Evolutionary conservation across 2,329 filamentous ascomycete species (phyloP).

Genomic region (Ceratocystis lukuohia): DNA sequence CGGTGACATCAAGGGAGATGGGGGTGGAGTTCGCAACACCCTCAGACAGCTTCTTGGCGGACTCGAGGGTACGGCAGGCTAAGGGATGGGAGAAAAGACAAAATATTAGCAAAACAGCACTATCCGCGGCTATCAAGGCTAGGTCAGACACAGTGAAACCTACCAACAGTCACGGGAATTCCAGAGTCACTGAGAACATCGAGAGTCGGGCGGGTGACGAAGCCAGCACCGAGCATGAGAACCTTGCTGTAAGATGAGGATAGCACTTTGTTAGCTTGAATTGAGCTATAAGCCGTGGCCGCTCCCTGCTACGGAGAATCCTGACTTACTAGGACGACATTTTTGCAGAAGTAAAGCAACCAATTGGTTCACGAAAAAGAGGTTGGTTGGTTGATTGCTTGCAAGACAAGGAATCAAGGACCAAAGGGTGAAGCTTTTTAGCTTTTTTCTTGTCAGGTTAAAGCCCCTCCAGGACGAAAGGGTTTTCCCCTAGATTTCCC

Average conservation of each 20-base stretch:
- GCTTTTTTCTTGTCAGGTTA: background rate
- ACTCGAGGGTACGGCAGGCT: constrained; percentile 73
- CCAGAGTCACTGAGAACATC: constrained; percentile 49
- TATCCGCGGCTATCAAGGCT: background rate
- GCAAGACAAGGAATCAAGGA: background rate
- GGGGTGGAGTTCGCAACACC: constrained; percentile 60
- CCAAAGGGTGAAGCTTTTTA: background rate
- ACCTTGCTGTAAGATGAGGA: constrained; percentile 12
- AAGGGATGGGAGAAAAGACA: constrained; percentile 6
- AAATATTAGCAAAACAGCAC: background rate
- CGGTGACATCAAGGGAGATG: constrained; percentile 72
- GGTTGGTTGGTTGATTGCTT: background rate
- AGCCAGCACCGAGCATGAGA: constrained; percentile 33
- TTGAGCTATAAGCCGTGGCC: background rate
- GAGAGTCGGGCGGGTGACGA: constrained; percentile 51
- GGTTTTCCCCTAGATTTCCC: background rate
- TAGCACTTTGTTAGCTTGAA: background rate
- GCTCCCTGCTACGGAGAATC: background rate
- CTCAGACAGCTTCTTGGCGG: constrained; percentile 58
- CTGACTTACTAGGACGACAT: constrained; percentile 20
- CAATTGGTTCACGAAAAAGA: constrained; percentile 5
- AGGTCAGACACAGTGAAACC: constrained; percentile 22
- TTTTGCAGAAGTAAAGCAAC: constrained; percentile 5
- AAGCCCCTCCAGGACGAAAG: background rate
- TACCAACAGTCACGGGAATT: constrained; percentile 52